Percentiles rank a stretch among this genome's conserved stretches.
phyloP scores from a whole-genome alignment of 768 basidiomycete species.

The Phlegmacium glaucopus region DNA sequence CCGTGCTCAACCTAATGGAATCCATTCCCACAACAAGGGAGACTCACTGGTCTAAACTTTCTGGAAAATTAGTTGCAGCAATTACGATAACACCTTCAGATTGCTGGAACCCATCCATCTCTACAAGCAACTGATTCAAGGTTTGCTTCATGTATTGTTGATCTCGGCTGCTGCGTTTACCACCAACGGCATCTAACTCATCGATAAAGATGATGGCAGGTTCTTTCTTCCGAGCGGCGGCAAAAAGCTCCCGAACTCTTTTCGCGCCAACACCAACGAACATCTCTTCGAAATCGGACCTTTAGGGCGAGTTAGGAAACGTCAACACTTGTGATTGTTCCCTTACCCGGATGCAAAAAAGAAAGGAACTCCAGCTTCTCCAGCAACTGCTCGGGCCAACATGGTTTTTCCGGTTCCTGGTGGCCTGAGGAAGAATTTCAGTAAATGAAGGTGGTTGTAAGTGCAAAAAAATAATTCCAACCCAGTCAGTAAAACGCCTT shows the following conservation, averaged over 20 bases:
- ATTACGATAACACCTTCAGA: conserved; percentile 94
- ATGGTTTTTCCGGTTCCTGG: conserved; percentile 98
- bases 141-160: conserved; percentile 93
- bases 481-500: conserved; percentile 91
- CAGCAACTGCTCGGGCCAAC: conserved; percentile 95
- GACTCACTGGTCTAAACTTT: conserved; percentile 84
- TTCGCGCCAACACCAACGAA: conserved; percentile 95
- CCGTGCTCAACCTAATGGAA: conserved; percentile 3
- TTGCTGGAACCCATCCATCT: conserved; percentile 96
- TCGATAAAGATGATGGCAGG: conserved; percentile 99
- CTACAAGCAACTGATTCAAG: conserved; percentile 92
- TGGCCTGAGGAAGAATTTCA: conserved; percentile 33
- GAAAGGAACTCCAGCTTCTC: conserved; percentile 97
- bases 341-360: conserved; percentile 89
- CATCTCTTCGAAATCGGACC: conserved; percentile 97
- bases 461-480: conserved; percentile 17
- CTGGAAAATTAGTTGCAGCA: conserved; percentile 97
- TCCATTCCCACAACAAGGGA: conserved; percentile 3
- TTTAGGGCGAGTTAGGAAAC: conserved; percentile 19
- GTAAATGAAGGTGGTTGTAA: conserved; percentile 6
- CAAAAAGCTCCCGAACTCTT: conserved; percentile 92
- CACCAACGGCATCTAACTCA: conserved; percentile 91
- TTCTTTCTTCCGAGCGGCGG: conserved; percentile 88
- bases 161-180: conserved; percentile 79
- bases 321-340: conserved; percentile 9